Conservation (phyloP, 1,139 yeast species). For the Sporopachydermia cereana region DNA sequence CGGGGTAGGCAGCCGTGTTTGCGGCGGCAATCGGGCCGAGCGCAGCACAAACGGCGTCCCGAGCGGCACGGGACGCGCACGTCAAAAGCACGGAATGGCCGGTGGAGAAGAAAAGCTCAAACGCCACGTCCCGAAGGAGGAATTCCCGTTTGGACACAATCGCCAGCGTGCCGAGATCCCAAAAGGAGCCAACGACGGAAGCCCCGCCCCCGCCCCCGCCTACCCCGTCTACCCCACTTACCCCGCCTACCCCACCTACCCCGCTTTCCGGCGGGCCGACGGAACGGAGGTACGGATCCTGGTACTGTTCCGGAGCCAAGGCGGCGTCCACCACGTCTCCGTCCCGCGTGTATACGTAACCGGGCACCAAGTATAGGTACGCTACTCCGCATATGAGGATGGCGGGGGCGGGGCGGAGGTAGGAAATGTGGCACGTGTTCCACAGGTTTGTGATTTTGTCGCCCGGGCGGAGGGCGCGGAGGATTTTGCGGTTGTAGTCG, state of each 20-base stretch:
- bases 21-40: conserved; percentile 36
- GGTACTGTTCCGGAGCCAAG: conserved; percentile 45
- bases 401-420: conserved; percentile 63
- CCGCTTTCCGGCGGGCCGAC: not conserved
- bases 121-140: conserved; percentile 61
- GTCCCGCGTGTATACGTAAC: conserved; percentile 45
- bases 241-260: not conserved
- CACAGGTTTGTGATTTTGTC: conserved; percentile 61
- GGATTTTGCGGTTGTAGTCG: conserved; percentile 62
- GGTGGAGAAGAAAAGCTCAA: conserved; percentile 63
- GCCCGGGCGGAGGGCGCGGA: conserved; percentile 56
- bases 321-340: conserved; percentile 56
- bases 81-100: conserved; percentile 60
- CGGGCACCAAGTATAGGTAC: conserved; percentile 56
- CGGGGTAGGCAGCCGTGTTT: too few relatives aligned
- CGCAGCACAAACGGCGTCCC: conserved; percentile 45
- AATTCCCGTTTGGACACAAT: conserved; percentile 65
- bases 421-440: conserved; percentile 65
- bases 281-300: conserved; percentile 56
- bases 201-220: not conserved
- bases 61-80: conserved; percentile 34
- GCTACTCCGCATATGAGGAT: conserved; percentile 54
- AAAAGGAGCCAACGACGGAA: conserved; percentile 15
- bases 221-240: not conserved
- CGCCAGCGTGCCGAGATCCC: conserved; percentile 46